A percentile compares a stretch with the other conserved stretches of the same genome.
Evolutionary conservation across 2,329 filamentous ascomycete species (phyloP).

Genomic region (Aspergillus alliaceus): DNA sequence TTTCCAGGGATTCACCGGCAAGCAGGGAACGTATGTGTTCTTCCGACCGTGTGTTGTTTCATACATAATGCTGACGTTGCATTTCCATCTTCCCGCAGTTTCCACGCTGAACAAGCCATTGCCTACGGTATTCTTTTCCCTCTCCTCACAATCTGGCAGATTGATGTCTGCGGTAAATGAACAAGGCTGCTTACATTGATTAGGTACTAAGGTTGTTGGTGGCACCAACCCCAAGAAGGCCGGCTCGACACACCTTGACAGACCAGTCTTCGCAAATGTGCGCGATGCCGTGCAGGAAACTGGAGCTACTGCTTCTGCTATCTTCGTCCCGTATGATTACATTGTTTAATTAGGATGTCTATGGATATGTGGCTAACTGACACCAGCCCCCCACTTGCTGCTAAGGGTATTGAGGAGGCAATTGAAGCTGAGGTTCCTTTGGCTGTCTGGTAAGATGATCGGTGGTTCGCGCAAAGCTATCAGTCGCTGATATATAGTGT

Average conservation of each 20-base stretch:
- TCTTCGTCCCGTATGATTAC: slow-evolving; percentile 82
- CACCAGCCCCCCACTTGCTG: slow-evolving; percentile 80
- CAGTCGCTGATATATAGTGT: slow-evolving; percentile 13
- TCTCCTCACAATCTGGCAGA: not conserved
- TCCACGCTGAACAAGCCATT: slow-evolving; percentile 96
- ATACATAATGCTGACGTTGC: slow-evolving; percentile 32
- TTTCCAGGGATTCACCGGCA: slow-evolving; percentile 96
- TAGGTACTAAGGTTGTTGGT: slow-evolving; percentile 95
- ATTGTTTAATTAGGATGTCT: not conserved
- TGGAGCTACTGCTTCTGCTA: slow-evolving; percentile 84
- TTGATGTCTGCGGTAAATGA: slow-evolving; percentile 1
- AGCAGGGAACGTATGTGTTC: slow-evolving; percentile 83
- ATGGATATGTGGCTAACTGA: slow-evolving; percentile 19
- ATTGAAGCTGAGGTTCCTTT: slow-evolving; percentile 89
- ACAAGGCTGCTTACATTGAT: slow-evolving; percentile 26
- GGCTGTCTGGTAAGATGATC: slow-evolving; percentile 69
- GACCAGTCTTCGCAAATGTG: slow-evolving; percentile 90
- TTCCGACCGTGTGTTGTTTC: not conserved
- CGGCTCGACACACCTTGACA: slow-evolving; percentile 81
- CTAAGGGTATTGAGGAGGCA: slow-evolving; percentile 94
- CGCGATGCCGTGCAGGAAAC: slow-evolving; percentile 85
- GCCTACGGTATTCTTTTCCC: slow-evolving; percentile 74
- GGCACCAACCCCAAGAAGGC: slow-evolving; percentile 99
- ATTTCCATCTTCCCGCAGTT: slow-evolving; percentile 55
- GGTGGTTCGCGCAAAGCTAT: slow-evolving; percentile 8